A percentile compares a stretch with the other conserved stretches of the same genome.
These are phyloP conservation scores for Maudiozyma humilis DNA, from an alignment of 1,139 yeast species.

Conservation along the genomic window DNA sequence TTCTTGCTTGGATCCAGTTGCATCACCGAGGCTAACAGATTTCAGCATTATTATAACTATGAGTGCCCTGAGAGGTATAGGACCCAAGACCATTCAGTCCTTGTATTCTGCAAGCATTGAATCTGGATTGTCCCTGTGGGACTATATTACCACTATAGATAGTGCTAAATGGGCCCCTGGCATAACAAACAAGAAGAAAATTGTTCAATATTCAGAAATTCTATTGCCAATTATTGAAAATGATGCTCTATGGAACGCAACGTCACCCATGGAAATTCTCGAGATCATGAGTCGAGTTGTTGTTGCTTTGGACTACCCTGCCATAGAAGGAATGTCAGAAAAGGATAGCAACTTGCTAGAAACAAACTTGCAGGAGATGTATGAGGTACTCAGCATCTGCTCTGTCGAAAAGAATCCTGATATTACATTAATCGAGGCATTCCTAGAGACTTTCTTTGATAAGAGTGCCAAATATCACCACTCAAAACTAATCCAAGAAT, in stretches of 20 bases:
- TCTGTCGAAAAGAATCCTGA: slow-evolving; percentile 18
- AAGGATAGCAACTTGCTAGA: slow-evolving; percentile 13
- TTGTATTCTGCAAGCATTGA: slow-evolving; percentile 15
- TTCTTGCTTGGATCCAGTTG: not conserved
- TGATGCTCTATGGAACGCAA: slow-evolving; percentile 4
- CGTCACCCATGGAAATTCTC: slow-evolving; percentile 15
- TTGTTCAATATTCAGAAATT: slow-evolving; percentile 9
- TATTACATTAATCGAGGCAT: slow-evolving; percentile 30
- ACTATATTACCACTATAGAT: slow-evolving; percentile 15
- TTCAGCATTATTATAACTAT: slow-evolving; percentile 23
- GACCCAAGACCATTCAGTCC: slow-evolving; percentile 18
- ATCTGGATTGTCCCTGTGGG: slow-evolving; percentile 21
- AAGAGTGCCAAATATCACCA: slow-evolving; percentile 32
- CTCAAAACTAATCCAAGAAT: slow-evolving; percentile 8
- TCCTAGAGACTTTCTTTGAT: slow-evolving; percentile 43
- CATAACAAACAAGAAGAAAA: slow-evolving; percentile 14
- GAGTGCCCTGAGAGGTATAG: slow-evolving; percentile 24
- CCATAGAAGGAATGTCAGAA: slow-evolving; percentile 8
- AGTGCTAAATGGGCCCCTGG: slow-evolving; percentile 14
- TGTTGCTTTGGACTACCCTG: slow-evolving; percentile 12
- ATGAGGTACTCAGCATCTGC: slow-evolving; percentile 27
- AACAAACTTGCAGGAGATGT: slow-evolving; percentile 27
- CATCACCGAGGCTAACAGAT: slow-evolving; percentile 15
- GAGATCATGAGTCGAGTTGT: slow-evolving; percentile 13
- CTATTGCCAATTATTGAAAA: slow-evolving; percentile 12